Evolutionary conservation across 2,329 filamentous ascomycete species (phyloP), one percentile per base, ranked within the genome.

Genomic region (Eutypa lata): DNA sequence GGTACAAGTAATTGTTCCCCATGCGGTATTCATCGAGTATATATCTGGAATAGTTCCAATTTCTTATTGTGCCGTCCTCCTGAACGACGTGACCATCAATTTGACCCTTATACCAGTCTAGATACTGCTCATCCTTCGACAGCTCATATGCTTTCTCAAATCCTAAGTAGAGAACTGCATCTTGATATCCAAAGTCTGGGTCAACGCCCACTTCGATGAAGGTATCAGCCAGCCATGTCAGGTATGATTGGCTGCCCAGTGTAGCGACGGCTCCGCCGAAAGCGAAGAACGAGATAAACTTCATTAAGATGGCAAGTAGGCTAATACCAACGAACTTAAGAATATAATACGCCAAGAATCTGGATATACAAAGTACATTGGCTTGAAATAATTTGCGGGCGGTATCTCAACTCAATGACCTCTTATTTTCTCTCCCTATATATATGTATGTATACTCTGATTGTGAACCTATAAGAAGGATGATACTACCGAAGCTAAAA

Each of bases 21-120:
- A 82, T 71, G 6, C 80, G 76, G 54, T 82, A 74, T 53, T 82
- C 75, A 54, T 80, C 76, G 0, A 80, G 70, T 2, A 76, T 79
- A 67, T 81, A 77, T 60, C 72, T 75, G 2, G 66, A 65, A 14
- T 73, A 65, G 50, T 77, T 70, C 70, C 77, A 83, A 18, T 70
- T 68, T 14, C 66, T 65, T 52, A 81, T 67, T 4, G 73, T 75
- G 13, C 80, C 80, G 40, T 80, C 65, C n/a, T 67, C 59, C 1
- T 69, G 59, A 2, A 83, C 73, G 7, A 82, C 68, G 0, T 70
- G 47, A 11, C 31, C 68, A 48, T 79, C 76, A 37, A 82, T 71
- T 49, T 77, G 73, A 2, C 63, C 65, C 5, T 73, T 72, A 51
- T 76, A 73, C 63, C 73, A 78, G 14, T 73, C 60, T 21, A 70